Conservation (phyloP, 345 rosid genomes). For the Euphorbia peplus region DNA sequence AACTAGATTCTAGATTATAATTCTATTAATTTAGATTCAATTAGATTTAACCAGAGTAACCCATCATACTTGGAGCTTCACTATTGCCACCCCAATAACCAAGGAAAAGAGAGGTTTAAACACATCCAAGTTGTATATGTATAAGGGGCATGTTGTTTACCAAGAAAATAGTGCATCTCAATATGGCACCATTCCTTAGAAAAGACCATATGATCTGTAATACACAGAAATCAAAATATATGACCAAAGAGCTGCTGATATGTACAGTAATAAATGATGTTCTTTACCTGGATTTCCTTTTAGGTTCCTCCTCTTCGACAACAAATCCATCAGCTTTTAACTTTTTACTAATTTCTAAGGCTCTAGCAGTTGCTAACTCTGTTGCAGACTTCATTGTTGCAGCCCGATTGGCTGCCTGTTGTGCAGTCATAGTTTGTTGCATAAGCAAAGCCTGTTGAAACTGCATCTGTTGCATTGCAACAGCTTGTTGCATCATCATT, state of each 20-base stretch:
- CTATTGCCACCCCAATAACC: neutral
- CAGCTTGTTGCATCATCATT: slow-evolving; percentile 99
- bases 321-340: slow-evolving; percentile 77
- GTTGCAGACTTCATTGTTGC: slow-evolving; percentile 98
- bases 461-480: slow-evolving; percentile 97
- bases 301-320: slow-evolving; percentile 54
- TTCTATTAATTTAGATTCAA: neutral
- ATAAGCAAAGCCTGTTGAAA: slow-evolving; percentile 94
- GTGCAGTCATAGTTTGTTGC: slow-evolving; percentile 94
- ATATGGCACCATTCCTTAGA: neutral
- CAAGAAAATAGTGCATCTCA: neutral
- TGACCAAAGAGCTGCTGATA: neutral
- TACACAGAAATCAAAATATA: neutral
- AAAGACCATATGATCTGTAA: neutral
- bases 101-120: neutral
- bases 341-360: slow-evolving; percentile 92
- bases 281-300: slow-evolving; percentile 58
- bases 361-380: slow-evolving; percentile 94
- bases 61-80: neutral
- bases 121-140: neutral
- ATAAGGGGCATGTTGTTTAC: neutral
- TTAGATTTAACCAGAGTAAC: neutral
- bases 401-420: slow-evolving; percentile 95
- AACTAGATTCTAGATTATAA: neutral
- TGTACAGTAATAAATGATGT: neutral